Conservation (phyloP, 768 basidiomycete species). For the Fomitopsis pulvina region DNA sequence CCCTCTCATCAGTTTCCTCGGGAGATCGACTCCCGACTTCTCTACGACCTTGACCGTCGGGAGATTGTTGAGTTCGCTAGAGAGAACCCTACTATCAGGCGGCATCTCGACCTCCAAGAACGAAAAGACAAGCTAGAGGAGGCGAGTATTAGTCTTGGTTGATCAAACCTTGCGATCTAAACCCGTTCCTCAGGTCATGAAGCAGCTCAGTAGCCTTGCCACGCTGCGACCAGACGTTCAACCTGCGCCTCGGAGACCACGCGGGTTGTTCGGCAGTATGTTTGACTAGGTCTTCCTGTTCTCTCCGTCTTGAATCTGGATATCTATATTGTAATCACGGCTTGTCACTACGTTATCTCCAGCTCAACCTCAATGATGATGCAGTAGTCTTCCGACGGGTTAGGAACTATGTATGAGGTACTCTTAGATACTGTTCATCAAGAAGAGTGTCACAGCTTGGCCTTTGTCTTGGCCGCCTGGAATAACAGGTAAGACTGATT, state of each 20-base stretch:
- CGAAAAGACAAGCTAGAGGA: constrained; percentile 97
- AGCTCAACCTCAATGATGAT: constrained; percentile 1
- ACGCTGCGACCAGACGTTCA: constrained; percentile 81
- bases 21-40: constrained; percentile 89
- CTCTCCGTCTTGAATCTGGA: neutral
- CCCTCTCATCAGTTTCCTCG: constrained; percentile 73
- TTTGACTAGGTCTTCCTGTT: constrained; percentile 29
- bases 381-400: neutral
- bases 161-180: neutral
- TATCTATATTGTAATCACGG: neutral
- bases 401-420: too few relatives aligned
- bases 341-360: neutral
- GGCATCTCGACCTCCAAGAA: constrained; percentile 90
- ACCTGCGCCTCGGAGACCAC: constrained; percentile 62
- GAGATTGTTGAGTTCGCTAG: constrained; percentile 90
- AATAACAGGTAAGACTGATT: neutral
- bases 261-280: constrained; percentile 74
- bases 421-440: too few relatives aligned
- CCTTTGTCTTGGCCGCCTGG: constrained; percentile 17
- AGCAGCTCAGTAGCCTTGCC: constrained; percentile 87
- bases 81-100: constrained; percentile 86
- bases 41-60: constrained; percentile 87
- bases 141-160: constrained; percentile 33
- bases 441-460: constrained; percentile 10
- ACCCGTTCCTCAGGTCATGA: constrained; percentile 65